phyloP scores from a whole-genome alignment of 1,284 basidiomycete species.

The Cutaneotrichosporon arboriforme region DNA sequence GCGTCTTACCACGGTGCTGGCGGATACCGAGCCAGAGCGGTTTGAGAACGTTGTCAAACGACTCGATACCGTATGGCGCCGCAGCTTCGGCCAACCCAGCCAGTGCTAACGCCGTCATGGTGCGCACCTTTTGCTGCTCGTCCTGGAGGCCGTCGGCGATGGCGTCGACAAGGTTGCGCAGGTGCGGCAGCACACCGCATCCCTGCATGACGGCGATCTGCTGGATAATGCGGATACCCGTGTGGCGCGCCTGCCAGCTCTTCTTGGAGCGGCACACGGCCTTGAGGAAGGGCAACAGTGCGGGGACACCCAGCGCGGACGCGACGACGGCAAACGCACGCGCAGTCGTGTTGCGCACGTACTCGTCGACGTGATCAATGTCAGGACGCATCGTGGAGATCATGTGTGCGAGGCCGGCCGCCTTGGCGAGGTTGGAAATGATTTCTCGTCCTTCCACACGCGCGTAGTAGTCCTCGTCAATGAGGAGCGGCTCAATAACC shows the following conservation, averaged over 20 bases:
- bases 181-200: constrained; percentile 94
- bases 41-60: constrained; percentile 96
- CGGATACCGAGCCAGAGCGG: constrained; percentile 97
- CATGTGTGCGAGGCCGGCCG: constrained; percentile 98
- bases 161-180: constrained; percentile 93
- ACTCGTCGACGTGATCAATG: constrained; percentile 99
- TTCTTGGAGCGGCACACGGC: constrained; percentile 98
- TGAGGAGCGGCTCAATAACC: constrained; percentile 97
- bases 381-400: constrained; percentile 99
- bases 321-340: constrained; percentile 99
- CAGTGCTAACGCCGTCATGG: constrained; percentile 96
- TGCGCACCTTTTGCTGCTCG: constrained; percentile 98
- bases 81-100: constrained; percentile 95
- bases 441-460: constrained; percentile 99
- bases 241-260: constrained; percentile 99
- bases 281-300: constrained; percentile 93
- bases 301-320: constrained; percentile 95
- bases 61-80: constrained; percentile 98
- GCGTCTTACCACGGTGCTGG: constrained; percentile 94
- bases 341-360: constrained; percentile 97
- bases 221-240: constrained; percentile 98
- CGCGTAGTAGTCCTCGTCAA: constrained; percentile 99
- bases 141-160: constrained; percentile 94
- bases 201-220: constrained; percentile 99
- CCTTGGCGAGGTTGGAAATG: constrained; percentile 97